Evolutionary conservation across 768 basidiomycete genomes (phyloP).

Genomic region (Neoboletus subvelutipes): DNA sequence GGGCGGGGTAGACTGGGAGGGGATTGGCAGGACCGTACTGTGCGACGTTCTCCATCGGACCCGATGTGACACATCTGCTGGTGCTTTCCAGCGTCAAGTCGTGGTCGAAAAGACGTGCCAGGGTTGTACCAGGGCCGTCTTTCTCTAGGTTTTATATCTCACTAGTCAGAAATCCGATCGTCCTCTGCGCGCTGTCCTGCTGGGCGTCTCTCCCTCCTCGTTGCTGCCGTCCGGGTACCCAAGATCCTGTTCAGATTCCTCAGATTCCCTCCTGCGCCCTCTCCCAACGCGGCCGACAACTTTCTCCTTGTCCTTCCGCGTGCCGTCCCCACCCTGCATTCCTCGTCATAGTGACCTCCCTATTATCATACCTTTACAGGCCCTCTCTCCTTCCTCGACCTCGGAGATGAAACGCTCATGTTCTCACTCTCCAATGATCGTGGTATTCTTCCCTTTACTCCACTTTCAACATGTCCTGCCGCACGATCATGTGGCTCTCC

Average conservation of each 20-base stretch:
- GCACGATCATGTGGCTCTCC: constrained; percentile 22
- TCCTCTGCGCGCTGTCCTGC: constrained; percentile 11
- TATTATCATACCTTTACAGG: constrained; percentile 21
- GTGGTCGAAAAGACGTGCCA: constrained; percentile 34
- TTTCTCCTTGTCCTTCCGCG: constrained; percentile 24
- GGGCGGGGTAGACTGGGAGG: constrained; percentile 33
- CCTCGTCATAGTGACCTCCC: constrained; percentile 25
- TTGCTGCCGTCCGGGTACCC: constrained; percentile 5
- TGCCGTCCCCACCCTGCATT: constrained; percentile 6
- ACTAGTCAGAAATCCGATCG: constrained; percentile 16
- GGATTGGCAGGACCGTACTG: constrained; percentile 29
- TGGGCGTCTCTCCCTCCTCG: constrained; percentile 20
- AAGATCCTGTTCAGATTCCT: constrained; percentile 13
- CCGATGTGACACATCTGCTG: constrained; percentile 38
- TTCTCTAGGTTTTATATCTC: constrained; percentile 32
- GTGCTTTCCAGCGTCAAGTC: constrained; percentile 22
- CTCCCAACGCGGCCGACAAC: constrained; percentile 18
- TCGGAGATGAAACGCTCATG: constrained; percentile 39
- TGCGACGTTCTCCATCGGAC: constrained; percentile 37
- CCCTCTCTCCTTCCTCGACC: constrained; percentile 25
- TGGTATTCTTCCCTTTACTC: constrained; percentile 30
- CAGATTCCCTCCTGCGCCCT: constrained; percentile 15
- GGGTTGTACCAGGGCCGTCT: constrained; percentile 26
- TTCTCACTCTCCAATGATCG: constrained; percentile 24
- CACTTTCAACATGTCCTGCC: constrained; percentile 32